Evolutionary conservation across 163 green algal genomes (phyloP).

Genomic region (Scenedesmus sp.): DNA sequence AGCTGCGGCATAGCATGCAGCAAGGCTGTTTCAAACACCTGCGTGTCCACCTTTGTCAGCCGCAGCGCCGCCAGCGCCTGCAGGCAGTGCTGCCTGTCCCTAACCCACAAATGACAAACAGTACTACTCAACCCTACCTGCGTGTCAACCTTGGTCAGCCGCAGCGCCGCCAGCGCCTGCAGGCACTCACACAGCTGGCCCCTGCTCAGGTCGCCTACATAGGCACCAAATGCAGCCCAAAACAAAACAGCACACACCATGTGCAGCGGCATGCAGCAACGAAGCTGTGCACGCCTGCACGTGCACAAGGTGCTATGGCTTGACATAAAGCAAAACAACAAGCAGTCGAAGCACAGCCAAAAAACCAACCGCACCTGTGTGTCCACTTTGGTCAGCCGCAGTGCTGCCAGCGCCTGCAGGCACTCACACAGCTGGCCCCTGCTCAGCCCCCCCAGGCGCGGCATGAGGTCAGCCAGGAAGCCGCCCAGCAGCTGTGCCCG

Average conservation of each 20-base stretch:
- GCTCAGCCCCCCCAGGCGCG: background rate
- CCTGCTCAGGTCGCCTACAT: too few relatives aligned
- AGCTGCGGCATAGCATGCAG: too few relatives aligned
- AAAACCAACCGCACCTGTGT: slow-evolving; percentile 2
- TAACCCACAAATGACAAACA: background rate
- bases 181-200: background rate
- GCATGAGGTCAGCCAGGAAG: slow-evolving; percentile 15
- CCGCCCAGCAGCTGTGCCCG: slow-evolving; percentile 15
- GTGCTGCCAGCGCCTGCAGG: slow-evolving; percentile 36
- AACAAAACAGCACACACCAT: too few relatives aligned
- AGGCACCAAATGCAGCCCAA: too few relatives aligned
- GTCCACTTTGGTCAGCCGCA: slow-evolving; percentile 5
- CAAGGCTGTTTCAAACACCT: too few relatives aligned
- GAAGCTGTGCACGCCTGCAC: too few relatives aligned
- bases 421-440: background rate
- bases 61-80: slow-evolving; percentile 2
- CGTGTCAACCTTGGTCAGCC: background rate
- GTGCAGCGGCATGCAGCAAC: too few relatives aligned
- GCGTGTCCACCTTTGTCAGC: background rate
- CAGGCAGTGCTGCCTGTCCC: too few relatives aligned
- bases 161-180: slow-evolving; percentile 32
- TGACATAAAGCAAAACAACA: background rate
- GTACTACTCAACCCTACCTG: slow-evolving; percentile 1
- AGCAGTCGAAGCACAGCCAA: background rate
- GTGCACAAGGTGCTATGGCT: too few relatives aligned